A percentile compares a stretch with the other conserved stretches of the same genome.
phyloP scores from a whole-genome alignment of 495 filamentous ascomycete species.

The Filosporella fistucella region DNA sequence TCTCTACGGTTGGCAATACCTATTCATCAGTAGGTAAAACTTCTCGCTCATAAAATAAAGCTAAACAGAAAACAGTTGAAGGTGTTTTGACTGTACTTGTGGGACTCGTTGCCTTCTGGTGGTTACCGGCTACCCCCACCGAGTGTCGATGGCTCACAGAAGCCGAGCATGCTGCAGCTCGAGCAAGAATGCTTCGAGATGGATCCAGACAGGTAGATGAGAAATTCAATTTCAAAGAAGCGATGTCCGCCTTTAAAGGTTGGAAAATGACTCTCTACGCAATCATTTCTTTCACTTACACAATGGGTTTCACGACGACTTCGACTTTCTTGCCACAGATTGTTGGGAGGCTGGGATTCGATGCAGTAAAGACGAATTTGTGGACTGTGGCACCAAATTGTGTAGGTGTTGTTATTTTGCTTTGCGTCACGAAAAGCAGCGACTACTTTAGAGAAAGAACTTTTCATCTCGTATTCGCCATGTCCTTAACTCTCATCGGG shows the following conservation, averaged over 20 bases:
- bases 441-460: conserved; percentile 41
- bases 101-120: conserved; percentile 30
- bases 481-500: conserved; percentile 40
- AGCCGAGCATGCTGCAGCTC: conserved; percentile 25
- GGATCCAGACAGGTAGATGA: neutral
- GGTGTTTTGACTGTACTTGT: conserved; percentile 61
- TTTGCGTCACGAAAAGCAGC: conserved; percentile 38
- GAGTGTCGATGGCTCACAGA: conserved; percentile 27
- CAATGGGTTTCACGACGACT: conserved; percentile 4
- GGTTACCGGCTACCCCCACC: conserved; percentile 21
- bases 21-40: no score
- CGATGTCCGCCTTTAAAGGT: neutral
- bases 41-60: no score
- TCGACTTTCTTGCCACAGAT: conserved; percentile 3
- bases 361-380: neutral
- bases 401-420: conserved; percentile 20
- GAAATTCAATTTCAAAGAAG: neutral
- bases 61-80: no score
- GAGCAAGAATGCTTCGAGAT: conserved; percentile 35
- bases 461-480: conserved; percentile 42
- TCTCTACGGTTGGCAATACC: conserved; percentile 14
- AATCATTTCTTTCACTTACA: conserved; percentile 2
- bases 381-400: neutral
- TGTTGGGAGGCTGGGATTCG: neutral
- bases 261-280: neutral